Base-by-base conservation (phyloP, 305 asterid species). In the Rubia balearica region DNA sequence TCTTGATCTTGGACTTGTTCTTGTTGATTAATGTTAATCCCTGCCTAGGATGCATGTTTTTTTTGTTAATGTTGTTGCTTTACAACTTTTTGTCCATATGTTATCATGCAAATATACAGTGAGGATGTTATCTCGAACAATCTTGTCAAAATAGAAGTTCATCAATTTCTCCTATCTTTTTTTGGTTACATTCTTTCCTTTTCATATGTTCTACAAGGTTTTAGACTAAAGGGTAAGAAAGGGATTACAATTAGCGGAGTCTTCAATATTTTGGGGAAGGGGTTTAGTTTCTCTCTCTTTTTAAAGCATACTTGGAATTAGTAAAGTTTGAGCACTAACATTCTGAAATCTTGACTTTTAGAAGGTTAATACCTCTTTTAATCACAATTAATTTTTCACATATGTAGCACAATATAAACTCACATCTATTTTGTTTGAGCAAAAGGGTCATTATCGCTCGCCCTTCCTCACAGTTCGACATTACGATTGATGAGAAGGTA, bases 21-120 rank as follows among this genome's bases (percentile, higher is more conserved):
- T 56, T 45, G 56, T 68, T 74, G 64, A 43, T 56, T 45, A 74
- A 41, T 60, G 14, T 61, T 61, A 61, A 74, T 43, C 13, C 41
- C 38, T 36, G 14, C 40, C 24, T 63, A 46, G 51, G 56, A 55
- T 38, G 72, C 14, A 24, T 65, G 68, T 45, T 27, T 66, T 40
- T 56, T 56, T 1, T 1, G 48, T n/a, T 6, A 56, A 67, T 24
- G n/a, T 30, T 57, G 62, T 71, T 67, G 59, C 22, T 51, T 51
- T 17, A 71, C 14, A 16, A 56, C 27, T 57, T 57, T 73, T 67
- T 67, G 61, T 49, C 43, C 53, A 43, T 21, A 64, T 40, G 8
- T 30, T 68, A 30, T 68, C 57, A 3, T n/a, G 43, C 72, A 41
- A 65, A 30, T 12, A 40, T 27, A 57, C 67, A 40, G 48, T 51